phyloP scores from a whole-genome alignment of 139 green algal species.

The Chlamydomonas applanata region DNA sequence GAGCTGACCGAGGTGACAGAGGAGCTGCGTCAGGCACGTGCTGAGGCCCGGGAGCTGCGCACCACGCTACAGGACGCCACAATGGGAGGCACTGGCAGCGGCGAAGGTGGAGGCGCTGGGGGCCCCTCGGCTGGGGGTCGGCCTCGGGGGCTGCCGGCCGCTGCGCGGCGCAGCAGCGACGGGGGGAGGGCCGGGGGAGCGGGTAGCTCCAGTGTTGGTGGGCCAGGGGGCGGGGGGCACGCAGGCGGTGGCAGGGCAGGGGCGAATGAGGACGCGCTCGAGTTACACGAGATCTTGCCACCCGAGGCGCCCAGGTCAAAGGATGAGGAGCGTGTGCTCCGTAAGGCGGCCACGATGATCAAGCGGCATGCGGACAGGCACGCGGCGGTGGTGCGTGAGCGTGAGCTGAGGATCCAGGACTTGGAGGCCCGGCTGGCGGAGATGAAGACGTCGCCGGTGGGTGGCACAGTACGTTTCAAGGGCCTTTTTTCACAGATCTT shows the following conservation, averaged over 20 bases:
- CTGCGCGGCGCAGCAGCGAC: neutral
- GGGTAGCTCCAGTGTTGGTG: neutral
- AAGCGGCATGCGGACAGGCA: neutral
- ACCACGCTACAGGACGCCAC: neutral
- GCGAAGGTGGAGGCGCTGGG: neutral
- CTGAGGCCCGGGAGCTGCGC: neutral
- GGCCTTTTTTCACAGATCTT: too few species aligned
- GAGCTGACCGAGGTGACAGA: constrained; percentile 4
- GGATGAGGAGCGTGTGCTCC: neutral
- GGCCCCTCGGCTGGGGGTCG: neutral
- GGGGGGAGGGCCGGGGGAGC: neutral
- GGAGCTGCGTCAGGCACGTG: neutral
- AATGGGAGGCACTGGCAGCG: neutral
- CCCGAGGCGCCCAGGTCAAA: neutral
- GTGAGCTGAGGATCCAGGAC: neutral
- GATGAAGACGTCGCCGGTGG: neutral
- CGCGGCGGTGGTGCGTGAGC: neutral
- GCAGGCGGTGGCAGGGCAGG: neutral
- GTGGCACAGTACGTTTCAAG: too few species aligned
- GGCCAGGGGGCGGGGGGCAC: neutral
- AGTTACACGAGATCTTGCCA: neutral
- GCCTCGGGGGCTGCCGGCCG: neutral
- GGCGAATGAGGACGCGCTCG: neutral
- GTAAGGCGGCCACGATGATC: neutral
- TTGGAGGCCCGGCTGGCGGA: neutral